Conservation (phyloP, 1,284 basidiomycete genomes). For the Leccinum huronense region DNA sequence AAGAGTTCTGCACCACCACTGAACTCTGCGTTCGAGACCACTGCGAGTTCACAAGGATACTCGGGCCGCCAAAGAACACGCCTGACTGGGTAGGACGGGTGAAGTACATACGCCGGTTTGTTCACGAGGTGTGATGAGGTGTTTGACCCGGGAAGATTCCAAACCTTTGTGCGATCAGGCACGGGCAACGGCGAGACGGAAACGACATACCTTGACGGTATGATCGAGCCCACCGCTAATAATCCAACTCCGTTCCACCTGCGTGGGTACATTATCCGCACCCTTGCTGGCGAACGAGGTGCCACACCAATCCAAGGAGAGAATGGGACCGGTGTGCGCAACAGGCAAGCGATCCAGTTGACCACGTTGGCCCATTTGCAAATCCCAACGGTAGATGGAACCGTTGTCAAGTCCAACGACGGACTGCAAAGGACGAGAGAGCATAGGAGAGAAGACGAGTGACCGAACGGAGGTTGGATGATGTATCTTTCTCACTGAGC, state of each 20-base stretch:
- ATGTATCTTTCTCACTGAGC: slow-evolving; percentile 69
- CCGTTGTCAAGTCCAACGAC: slow-evolving; percentile 82
- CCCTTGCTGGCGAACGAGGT: slow-evolving; percentile 28
- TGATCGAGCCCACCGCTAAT: slow-evolving; percentile 81
- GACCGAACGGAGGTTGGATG: slow-evolving; percentile 72
- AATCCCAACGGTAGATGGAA: slow-evolving; percentile 71
- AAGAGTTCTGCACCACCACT: slow-evolving; percentile 35
- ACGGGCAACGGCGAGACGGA: neutral
- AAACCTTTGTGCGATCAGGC: slow-evolving; percentile 49
- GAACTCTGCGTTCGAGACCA: slow-evolving; percentile 68
- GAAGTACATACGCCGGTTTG: slow-evolving; percentile 69
- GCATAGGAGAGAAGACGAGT: slow-evolving; percentile 68
- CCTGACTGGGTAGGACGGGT: slow-evolving; percentile 73
- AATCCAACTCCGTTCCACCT: slow-evolving; percentile 61
- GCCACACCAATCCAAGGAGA: slow-evolving; percentile 74
- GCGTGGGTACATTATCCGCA: slow-evolving; percentile 23
- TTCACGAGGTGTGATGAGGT: slow-evolving; percentile 52
- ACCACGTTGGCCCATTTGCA: slow-evolving; percentile 69
- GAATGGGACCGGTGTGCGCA: slow-evolving; percentile 75
- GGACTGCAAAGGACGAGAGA: slow-evolving; percentile 65
- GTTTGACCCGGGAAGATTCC: slow-evolving; percentile 64
- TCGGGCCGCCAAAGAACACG: slow-evolving; percentile 77
- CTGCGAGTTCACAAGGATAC: slow-evolving; percentile 76
- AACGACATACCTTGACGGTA: slow-evolving; percentile 64
- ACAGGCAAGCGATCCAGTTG: slow-evolving; percentile 73